Evolutionary conservation across 1,284 basidiomycete genomes (phyloP).

Genomic region (Macrocystidia cucumis): DNA sequence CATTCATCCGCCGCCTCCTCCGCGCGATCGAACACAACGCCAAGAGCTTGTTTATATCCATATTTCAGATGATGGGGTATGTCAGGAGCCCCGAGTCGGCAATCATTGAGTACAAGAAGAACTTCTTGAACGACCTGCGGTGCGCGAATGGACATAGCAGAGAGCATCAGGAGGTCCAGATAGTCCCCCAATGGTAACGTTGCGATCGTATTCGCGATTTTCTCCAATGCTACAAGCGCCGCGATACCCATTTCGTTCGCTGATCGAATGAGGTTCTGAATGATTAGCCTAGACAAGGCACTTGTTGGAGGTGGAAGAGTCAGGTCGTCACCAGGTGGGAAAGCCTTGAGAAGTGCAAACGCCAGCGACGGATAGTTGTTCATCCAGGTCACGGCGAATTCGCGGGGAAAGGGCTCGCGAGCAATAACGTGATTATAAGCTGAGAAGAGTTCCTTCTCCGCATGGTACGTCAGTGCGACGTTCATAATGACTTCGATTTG

Average conservation of each 20-base stretch:
- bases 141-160: slow-evolving; percentile 40
- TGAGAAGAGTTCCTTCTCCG: slow-evolving; percentile 45
- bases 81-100: slow-evolving; percentile 18
- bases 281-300: slow-evolving; percentile 25
- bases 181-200: slow-evolving; percentile 33
- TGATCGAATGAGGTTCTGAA: slow-evolving; percentile 41
- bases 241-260: slow-evolving; percentile 47
- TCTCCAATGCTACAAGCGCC: slow-evolving; percentile 48
- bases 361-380: slow-evolving; percentile 41
- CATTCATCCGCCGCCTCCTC: slow-evolving; percentile 60
- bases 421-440: slow-evolving; percentile 34
- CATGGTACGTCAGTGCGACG: slow-evolving; percentile 36
- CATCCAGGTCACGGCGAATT: slow-evolving; percentile 32
- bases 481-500: slow-evolving; percentile 31
- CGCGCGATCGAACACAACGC: slow-evolving; percentile 49
- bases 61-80: slow-evolving; percentile 27
- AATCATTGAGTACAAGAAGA: slow-evolving; percentile 49
- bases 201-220: slow-evolving; percentile 34
- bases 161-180: slow-evolving; percentile 42
- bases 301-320: slow-evolving; percentile 22
- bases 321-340: slow-evolving; percentile 32
- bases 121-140: slow-evolving; percentile 46
- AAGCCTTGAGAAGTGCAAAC: slow-evolving; percentile 41
- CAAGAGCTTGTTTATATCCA: slow-evolving; percentile 44
- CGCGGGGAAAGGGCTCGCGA: slow-evolving; percentile 22